Evolutionary conservation across 139 green algal genomes (phyloP).

Genomic region (Picochlorum sp.): DNA sequence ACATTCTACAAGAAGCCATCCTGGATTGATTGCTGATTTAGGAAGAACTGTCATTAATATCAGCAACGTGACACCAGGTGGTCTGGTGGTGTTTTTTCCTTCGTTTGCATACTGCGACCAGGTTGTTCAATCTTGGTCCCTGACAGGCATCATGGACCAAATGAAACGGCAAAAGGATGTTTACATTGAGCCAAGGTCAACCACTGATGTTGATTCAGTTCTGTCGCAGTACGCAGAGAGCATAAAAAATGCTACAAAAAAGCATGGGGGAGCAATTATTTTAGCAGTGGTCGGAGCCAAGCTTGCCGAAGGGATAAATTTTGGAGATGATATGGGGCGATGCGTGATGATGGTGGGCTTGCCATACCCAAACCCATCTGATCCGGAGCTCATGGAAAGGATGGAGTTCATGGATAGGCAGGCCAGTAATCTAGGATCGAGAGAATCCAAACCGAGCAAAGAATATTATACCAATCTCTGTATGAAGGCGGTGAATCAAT

Average conservation of each 20-base stretch:
- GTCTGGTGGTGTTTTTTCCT: slow-evolving; percentile 86
- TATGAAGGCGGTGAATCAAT: slow-evolving; percentile 94
- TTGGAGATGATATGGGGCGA: slow-evolving; percentile 88
- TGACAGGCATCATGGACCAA: slow-evolving; percentile 32
- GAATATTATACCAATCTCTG: slow-evolving; percentile 82
- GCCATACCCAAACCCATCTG: slow-evolving; percentile 85
- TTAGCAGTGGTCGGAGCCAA: slow-evolving; percentile 92
- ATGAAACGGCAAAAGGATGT: slow-evolving; percentile 54
- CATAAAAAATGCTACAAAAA: background rate
- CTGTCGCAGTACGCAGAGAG: slow-evolving; percentile 49
- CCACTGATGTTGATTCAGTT: slow-evolving; percentile 53
- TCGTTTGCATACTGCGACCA: slow-evolving; percentile 72
- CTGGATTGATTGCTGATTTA: slow-evolving; percentile 56
- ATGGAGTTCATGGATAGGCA: slow-evolving; percentile 71
- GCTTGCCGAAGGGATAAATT: slow-evolving; percentile 98
- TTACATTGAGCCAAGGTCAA: slow-evolving; percentile 54
- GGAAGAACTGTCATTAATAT: slow-evolving; percentile 65
- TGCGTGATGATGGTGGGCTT: slow-evolving; percentile 90
- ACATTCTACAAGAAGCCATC: slow-evolving; percentile 27
- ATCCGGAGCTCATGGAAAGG: slow-evolving; percentile 83
- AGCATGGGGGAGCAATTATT: slow-evolving; percentile 62
- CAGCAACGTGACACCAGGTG: slow-evolving; percentile 33
- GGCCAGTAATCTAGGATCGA: background rate
- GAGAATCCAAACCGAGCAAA: slow-evolving; percentile 19
- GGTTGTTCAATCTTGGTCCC: slow-evolving; percentile 45